A percentile compares a stretch with the other conserved stretches of the same genome.
phyloP scores from a whole-genome alignment of 23 red algal species.

The Gracilaria domingensis region DNA sequence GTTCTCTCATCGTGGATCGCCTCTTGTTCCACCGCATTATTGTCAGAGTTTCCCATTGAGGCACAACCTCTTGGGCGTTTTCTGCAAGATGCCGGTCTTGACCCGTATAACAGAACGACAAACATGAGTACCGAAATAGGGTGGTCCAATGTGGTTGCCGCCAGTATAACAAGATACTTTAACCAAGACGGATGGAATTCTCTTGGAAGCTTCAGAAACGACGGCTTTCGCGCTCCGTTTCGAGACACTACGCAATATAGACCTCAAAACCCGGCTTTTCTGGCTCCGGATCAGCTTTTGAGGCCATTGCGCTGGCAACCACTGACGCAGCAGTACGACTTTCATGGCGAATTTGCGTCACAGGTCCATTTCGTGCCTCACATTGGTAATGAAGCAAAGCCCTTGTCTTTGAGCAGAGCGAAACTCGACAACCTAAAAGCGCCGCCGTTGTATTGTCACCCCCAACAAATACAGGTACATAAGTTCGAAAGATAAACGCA shows the following conservation, averaged over 20 bases:
- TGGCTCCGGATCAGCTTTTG: not conserved
- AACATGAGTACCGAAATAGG: slow-evolving; percentile 2
- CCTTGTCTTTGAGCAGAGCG: not conserved
- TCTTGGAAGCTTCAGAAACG: not conserved
- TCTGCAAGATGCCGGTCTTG: slow-evolving; percentile 11
- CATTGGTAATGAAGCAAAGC: slow-evolving; percentile 2
- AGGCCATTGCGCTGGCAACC: slow-evolving; percentile 53
- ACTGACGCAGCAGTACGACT: slow-evolving; percentile 19
- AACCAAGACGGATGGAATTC: slow-evolving; percentile 52
- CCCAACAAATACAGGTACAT: slow-evolving; percentile 13
- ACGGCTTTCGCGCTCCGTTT: slow-evolving; percentile 7
- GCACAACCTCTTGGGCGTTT: slow-evolving; percentile 17
- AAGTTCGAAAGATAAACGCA: slow-evolving; percentile 2
- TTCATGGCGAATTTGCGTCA: slow-evolving; percentile 22
- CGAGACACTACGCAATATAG: slow-evolving; percentile 39
- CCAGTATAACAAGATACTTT: not conserved
- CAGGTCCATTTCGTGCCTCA: slow-evolving; percentile 47
- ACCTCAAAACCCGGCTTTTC: slow-evolving; percentile 25
- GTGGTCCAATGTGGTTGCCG: slow-evolving; percentile 25
- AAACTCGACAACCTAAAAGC: not conserved
- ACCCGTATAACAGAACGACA: slow-evolving; percentile 16
- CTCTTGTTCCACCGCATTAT: slow-evolving; percentile 23
- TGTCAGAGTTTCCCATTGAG: slow-evolving; percentile 22
- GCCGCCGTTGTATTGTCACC: not conserved
- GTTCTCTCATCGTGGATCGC: not conserved